Conservation (phyloP, 495 filamentous ascomycete species). For the Talaromyces thailandensis region DNA sequence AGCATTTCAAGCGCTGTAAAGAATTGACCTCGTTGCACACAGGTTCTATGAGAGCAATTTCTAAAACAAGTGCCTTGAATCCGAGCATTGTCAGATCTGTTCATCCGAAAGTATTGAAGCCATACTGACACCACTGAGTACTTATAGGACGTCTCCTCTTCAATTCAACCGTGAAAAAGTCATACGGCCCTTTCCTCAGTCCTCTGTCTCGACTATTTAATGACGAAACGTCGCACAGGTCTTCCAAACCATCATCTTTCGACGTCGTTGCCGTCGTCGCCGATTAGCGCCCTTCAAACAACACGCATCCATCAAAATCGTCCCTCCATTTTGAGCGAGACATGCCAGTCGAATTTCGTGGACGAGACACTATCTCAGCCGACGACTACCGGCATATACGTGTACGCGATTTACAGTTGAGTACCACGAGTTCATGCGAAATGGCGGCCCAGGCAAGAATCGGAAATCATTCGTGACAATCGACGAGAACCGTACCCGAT, state of each 20-base stretch:
- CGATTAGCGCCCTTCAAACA: not conserved
- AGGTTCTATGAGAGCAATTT: too few species aligned
- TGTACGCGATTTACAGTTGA: not conserved
- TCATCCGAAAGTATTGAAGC: not conserved
- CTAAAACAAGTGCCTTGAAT: too few species aligned
- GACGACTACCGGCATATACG: too few species aligned
- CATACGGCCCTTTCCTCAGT: not conserved
- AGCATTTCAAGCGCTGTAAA: too few species aligned
- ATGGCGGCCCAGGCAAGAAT: too few species aligned
- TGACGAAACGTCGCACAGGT: not conserved
- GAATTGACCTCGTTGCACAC: too few species aligned
- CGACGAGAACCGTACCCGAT: not conserved
- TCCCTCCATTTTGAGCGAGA: not conserved
- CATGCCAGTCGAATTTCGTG: not conserved
- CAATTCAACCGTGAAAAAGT: not conserved
- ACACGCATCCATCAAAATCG: not conserved
- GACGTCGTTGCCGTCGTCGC: not conserved
- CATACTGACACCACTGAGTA: not conserved
- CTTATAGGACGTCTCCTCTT: not conserved
- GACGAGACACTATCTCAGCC: too few species aligned
- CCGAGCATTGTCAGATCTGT: not conserved
- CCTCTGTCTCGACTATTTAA: not conserved
- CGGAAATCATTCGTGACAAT: not conserved
- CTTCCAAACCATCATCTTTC: not conserved
- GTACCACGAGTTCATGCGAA: not conserved